Base-by-base conservation (phyloP, 192 early-diverging fungal species). In the Anaeromyces robustus region DNA sequence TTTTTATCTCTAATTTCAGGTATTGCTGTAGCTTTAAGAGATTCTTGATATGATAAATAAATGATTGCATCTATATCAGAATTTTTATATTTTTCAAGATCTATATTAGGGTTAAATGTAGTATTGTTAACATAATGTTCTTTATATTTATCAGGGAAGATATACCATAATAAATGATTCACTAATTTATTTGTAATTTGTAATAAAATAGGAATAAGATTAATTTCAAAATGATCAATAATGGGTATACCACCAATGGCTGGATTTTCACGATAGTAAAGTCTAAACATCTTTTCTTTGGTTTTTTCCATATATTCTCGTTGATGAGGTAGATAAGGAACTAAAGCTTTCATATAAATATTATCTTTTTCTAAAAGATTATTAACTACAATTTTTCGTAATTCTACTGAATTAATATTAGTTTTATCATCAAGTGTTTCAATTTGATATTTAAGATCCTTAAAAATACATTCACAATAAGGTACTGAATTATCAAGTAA, bases 201-300 rank as follows among this genome's bases (percentile, higher is more conserved):
- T 30, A 97, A 84, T 6, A 93, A 87, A 19, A 96, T 82, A 1
- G 96, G 96, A 79, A 88, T 92, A 79, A 98, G 85, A 79, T 95
- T 92, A 52, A 97, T 88, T 84, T 97, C 96, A 82, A 98, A 92
- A 43, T 95, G 93, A 81, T 96, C 94, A 68, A 98, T 91, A 22
- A 98, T 94, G 30, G 89, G 88, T 80, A 98, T 98, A 28, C 96
- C 96, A 30, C 92, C 96, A 2, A 98, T 95, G 0, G 96, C 94
- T 4, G 96, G 93, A 79, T 94, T 86, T 39, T 94, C 89, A 14
- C 86, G 68, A 89, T 93, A 92, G 82, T 92, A 93, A 22, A 96
- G 92, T 30, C 96, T 88, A 2, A 97, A 84, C 94, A 96, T 96
- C 84, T 96, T 97, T 77, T 97, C 91, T 19, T 91, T 87, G 30